Evolutionary conservation across 228 moss, liverwort and hornwort genomes (phyloP), one percentile per base, ranked within the genome.

Genomic region (Sphagnum fallax): DNA sequence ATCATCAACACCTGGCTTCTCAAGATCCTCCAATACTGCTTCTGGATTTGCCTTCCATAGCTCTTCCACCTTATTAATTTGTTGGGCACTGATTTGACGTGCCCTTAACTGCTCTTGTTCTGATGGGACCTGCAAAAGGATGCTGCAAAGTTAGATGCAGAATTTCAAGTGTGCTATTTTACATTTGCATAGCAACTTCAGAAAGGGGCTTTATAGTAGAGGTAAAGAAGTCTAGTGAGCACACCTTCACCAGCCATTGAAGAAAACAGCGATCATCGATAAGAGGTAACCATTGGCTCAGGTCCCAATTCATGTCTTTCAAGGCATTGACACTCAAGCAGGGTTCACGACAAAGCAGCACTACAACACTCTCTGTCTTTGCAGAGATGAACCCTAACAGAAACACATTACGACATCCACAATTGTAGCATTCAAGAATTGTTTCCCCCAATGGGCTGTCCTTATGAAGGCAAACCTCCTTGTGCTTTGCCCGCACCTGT

Each of bases 251-350:
- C 50, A 88, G 69, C 84, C 88, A 88, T 67, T 88, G 81, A 50
- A 84, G 73, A 52, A 88, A 88, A 74, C 88, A 88, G 63, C 88
- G 84, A 69, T 88, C 88, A 62, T 82, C 88, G 52, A 88, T 88
- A 52, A 88, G 82, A 48, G 88, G 88, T 69, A 84, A 61, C 88
- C 88, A 88, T 18, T 81, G 81, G 75, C 75, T 77, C 51, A 87
- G 66, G 69, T 87, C 87, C 87, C 87, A 87, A 71, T 88, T 84
- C 88, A 88, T 88, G 69, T 88, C 88, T 71, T 88, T 88, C 71
- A 88, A 65, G 61, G 84, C 88, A 65, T 88, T 82, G 53, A 84
- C 88, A 52, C 84, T 84, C 75, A 88, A 74, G 72, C 82, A 88
- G 5, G 88, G 84, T 66, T 88, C 88, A 60, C 88, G 84, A 70